Conservation (phyloP, 169 alveolate genomes). For the Plasmodium cynomolgi region DNA sequence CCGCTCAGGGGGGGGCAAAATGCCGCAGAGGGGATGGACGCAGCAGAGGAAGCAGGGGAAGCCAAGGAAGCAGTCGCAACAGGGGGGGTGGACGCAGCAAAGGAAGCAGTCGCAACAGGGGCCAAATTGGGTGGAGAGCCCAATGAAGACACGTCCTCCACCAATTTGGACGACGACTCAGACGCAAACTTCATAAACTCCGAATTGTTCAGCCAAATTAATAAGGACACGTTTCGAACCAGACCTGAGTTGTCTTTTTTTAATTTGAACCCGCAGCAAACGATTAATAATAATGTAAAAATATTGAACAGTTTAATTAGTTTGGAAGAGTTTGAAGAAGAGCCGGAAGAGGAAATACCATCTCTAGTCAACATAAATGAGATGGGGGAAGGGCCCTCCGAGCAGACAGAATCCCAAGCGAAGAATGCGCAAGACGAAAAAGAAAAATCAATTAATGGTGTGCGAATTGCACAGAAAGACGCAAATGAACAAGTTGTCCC, state of each 20-base stretch:
- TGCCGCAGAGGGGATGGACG: not conserved
- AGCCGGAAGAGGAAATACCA: slow-evolving; percentile 66
- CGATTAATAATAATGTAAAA: slow-evolving; percentile 68
- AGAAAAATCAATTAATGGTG: not conserved
- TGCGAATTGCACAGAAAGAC: not conserved
- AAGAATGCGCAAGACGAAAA: not conserved
- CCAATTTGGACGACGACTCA: slow-evolving; percentile 31
- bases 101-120: not conserved
- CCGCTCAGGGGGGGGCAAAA: not conserved
- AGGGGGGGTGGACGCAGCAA: too few species aligned
- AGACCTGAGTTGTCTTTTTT: slow-evolving; percentile 74
- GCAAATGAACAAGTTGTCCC: not conserved
- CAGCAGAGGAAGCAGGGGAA: not conserved
- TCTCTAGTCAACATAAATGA: slow-evolving; percentile 31
- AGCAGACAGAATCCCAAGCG: not conserved
- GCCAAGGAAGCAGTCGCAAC: not conserved
- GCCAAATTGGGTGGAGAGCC: not conserved
- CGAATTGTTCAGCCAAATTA: slow-evolving; percentile 75
- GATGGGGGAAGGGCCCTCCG: not conserved
- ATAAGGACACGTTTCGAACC: slow-evolving; percentile 75
- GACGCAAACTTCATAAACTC: slow-evolving; percentile 24
- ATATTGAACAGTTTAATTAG: slow-evolving; percentile 43
- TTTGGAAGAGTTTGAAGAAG: slow-evolving; percentile 55
- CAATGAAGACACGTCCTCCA: slow-evolving; percentile 4
- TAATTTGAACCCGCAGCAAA: slow-evolving; percentile 66